Percentiles rank a stretch among this genome's conserved stretches.
phyloP scores from a whole-genome alignment of 495 filamentous ascomycete genomes.

The Neurospora tetraspora region DNA sequence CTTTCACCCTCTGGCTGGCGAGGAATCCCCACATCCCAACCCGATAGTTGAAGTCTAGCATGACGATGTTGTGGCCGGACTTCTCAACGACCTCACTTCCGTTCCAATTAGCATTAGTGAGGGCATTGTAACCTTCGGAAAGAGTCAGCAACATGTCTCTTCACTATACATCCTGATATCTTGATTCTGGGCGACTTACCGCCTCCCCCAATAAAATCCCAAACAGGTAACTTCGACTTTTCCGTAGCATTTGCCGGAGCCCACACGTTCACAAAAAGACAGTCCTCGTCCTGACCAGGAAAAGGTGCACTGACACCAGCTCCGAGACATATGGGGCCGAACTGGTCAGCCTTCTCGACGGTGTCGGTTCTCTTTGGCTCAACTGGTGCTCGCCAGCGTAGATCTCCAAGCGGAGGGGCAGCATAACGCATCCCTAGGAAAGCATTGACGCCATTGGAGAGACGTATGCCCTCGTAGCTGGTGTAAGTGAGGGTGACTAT shows the following conservation, averaged over 20 bases:
- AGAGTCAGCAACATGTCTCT: not conserved
- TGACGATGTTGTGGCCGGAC: slow-evolving; percentile 48
- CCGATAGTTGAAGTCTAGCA: slow-evolving; percentile 67
- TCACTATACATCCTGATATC: not conserved
- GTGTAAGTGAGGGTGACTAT: slow-evolving; percentile 35
- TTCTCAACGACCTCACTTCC: slow-evolving; percentile 50
- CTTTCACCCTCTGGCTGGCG: slow-evolving; percentile 47
- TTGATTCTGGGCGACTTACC: slow-evolving; percentile 20
- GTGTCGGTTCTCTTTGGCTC: slow-evolving; percentile 16
- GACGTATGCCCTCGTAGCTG: slow-evolving; percentile 23
- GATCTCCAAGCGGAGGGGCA: slow-evolving; percentile 26
- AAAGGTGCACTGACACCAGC: slow-evolving; percentile 27
- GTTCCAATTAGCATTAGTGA: slow-evolving; percentile 58
- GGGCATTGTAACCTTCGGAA: slow-evolving; percentile 42
- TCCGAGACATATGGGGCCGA: slow-evolving; percentile 43
- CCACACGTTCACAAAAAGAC: slow-evolving; percentile 67
- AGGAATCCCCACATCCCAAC: slow-evolving; percentile 69
- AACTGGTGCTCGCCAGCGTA: slow-evolving; percentile 31
- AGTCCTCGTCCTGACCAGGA: slow-evolving; percentile 52
- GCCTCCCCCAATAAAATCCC: slow-evolving; percentile 68
- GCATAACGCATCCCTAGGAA: slow-evolving; percentile 39
- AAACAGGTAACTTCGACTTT: slow-evolving; percentile 50
- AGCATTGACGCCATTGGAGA: slow-evolving; percentile 26
- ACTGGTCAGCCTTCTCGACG: slow-evolving; percentile 22
- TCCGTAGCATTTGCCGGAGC: slow-evolving; percentile 46